phyloP scores from a whole-genome alignment of 2,329 filamentous ascomycete genomes.

The Lecanicillium sp. region DNA sequence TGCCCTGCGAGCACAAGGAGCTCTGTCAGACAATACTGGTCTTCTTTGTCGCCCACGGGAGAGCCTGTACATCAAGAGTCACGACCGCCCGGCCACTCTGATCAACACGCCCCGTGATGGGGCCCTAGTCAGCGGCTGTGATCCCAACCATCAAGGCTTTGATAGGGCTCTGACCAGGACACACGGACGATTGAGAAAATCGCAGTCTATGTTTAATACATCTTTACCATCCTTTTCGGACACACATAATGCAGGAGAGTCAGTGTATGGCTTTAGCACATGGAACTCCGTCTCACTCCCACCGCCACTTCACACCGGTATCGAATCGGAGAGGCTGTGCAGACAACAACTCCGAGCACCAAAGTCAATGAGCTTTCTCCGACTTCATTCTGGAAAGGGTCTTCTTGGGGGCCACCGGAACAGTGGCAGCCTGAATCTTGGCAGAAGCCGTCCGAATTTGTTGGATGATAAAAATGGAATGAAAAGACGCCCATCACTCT shows the following conservation, averaged over 20 bases:
- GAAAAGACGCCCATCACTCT: conserved; percentile 33
- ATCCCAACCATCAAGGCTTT: no score
- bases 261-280: no score
- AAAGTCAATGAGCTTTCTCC: conserved; percentile 49
- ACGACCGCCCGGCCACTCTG: no score
- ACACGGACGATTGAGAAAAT: conserved; percentile 28
- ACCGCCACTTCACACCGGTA: no score
- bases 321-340: no score
- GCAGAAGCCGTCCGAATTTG: background rate
- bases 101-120: no score
- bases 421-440: no score
- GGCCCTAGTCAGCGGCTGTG: no score
- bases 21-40: background rate
- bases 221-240: conserved; percentile 13
- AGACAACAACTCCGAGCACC: conserved; percentile 30
- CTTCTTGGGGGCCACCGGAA: no score
- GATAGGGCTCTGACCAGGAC: no score
- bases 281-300: background rate
- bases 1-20: conserved; percentile 20
- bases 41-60: background rate
- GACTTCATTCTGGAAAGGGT: conserved; percentile 5
- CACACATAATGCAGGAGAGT: no score
- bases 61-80: no score
- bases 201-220: conserved; percentile 44
- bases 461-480: conserved; percentile 17